These are phyloP conservation scores for Mortierella sp. DNA, from an alignment of 371 early-diverging fungal genomes.

Conservation along the genomic window DNA sequence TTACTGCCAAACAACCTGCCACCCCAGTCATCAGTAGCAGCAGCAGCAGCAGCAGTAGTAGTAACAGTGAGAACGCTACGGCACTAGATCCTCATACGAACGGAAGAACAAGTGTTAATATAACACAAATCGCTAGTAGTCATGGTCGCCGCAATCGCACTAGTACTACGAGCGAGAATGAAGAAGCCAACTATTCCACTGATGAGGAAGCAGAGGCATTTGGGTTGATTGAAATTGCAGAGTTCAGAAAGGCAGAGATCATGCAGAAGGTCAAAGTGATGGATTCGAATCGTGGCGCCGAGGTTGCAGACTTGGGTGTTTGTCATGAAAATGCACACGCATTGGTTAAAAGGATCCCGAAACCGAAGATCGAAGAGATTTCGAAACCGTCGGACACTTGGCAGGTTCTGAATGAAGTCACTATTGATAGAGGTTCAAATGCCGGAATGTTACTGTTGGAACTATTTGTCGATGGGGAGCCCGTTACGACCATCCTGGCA, in stretches of 20 bases:
- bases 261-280: conserved; percentile 43
- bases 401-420: conserved; percentile 78
- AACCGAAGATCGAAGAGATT: conserved; percentile 17
- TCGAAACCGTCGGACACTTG: conserved; percentile 53
- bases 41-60: background rate
- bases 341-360: conserved; percentile 21
- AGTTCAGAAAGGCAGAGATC: conserved; percentile 24
- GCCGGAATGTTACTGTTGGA: conserved; percentile 72
- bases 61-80: background rate
- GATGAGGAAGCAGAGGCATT: conserved; percentile 10
- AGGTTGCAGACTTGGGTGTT: conserved; percentile 34
- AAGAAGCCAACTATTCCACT: background rate
- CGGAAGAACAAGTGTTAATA: background rate
- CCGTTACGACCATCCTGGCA: conserved; percentile 77
- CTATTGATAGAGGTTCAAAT: conserved; percentile 84
- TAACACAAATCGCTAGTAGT: background rate
- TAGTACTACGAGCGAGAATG: conserved; percentile 3
- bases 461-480: conserved; percentile 62
- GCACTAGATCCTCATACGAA: background rate
- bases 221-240: conserved; percentile 4
- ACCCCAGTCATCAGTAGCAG: background rate
- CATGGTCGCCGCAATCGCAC: too few species aligned
- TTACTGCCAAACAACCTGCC: background rate
- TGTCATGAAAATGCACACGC: conserved; percentile 40
- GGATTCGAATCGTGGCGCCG: conserved; percentile 42